A percentile compares a stretch with the other conserved stretches of the same genome.
Evolutionary conservation across 352 stramenopile species (phyloP).

Genomic region (Pelagophyceae sp.): DNA sequence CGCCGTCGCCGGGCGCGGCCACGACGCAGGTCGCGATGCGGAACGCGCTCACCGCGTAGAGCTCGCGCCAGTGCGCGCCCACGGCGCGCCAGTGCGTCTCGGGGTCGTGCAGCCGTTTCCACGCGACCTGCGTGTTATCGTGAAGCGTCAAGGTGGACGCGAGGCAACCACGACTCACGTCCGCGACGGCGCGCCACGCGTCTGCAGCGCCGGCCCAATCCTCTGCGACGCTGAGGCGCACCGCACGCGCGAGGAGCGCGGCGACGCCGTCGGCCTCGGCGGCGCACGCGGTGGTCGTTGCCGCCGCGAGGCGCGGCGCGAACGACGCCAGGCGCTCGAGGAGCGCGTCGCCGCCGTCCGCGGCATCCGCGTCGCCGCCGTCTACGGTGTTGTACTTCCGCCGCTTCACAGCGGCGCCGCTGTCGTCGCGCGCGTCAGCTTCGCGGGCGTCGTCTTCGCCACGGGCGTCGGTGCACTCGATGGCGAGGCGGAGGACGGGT

Average conservation of each 20-base stretch:
- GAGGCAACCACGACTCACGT: no score
- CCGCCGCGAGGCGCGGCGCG: background rate
- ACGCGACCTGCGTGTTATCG: no score
- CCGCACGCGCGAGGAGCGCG: background rate
- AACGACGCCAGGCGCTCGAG: background rate
- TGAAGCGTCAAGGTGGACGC: no score
- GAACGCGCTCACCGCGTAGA: background rate
- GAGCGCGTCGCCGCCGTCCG: background rate
- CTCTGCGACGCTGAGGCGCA: background rate
- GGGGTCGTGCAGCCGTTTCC: background rate
- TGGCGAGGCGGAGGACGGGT: background rate
- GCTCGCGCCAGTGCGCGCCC: background rate
- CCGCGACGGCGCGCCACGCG: background rate
- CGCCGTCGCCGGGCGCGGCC: background rate
- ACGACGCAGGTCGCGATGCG: background rate
- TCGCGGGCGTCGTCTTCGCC: background rate
- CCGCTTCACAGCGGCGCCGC: background rate
- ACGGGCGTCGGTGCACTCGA: background rate
- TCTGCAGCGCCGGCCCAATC: background rate
- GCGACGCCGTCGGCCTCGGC: background rate
- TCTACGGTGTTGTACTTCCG: background rate
- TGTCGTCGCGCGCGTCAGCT: background rate
- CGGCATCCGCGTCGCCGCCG: background rate
- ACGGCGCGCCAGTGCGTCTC: background rate
- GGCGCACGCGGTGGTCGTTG: background rate